A percentile compares a stretch with the other conserved stretches of the same genome.
phyloP scores from a whole-genome alignment of 2,329 filamentous ascomycete species.

The Ceratocystis diversiconidia region DNA sequence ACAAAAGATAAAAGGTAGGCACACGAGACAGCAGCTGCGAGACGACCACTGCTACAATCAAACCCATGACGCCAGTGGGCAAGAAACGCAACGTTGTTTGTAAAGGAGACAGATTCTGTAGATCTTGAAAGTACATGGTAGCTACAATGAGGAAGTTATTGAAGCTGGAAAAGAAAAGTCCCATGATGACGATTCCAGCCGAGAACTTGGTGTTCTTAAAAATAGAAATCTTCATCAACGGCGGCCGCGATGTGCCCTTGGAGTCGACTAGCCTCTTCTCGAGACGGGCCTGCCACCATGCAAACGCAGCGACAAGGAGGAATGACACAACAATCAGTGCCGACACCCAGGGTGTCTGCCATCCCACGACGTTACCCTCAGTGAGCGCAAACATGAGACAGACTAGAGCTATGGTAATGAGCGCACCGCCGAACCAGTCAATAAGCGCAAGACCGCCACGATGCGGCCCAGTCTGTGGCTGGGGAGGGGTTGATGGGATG shows the following conservation, averaged over 20 bases:
- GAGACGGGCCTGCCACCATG: constrained; percentile 46
- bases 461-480: neutral
- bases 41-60: constrained; percentile 41
- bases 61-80: constrained; percentile 47
- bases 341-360: constrained; percentile 48
- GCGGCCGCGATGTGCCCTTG: constrained; percentile 21
- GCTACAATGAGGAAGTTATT: constrained; percentile 54
- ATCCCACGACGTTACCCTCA: constrained; percentile 55
- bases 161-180: constrained; percentile 51
- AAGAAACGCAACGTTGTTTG: constrained; percentile 56
- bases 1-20: constrained; percentile 42
- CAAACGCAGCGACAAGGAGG: constrained; percentile 41
- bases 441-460: constrained; percentile 12
- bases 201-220: constrained; percentile 47
- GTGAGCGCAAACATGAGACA: constrained; percentile 53
- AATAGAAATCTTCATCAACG: constrained; percentile 45
- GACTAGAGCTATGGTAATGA: constrained; percentile 48
- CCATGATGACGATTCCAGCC: constrained; percentile 50
- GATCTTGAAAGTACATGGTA: constrained; percentile 59
- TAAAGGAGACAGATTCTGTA: constrained; percentile 45
- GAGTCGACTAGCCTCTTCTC: constrained; percentile 31
- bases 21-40: constrained; percentile 43
- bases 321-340: constrained; percentile 44
- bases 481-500: constrained; percentile 38
- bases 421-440: constrained; percentile 51